A percentile compares a stretch with the other conserved stretches of the same genome.
Evolutionary conservation across 805 yeast species (phyloP).

Genomic region (Saturnispora besseyi): DNA sequence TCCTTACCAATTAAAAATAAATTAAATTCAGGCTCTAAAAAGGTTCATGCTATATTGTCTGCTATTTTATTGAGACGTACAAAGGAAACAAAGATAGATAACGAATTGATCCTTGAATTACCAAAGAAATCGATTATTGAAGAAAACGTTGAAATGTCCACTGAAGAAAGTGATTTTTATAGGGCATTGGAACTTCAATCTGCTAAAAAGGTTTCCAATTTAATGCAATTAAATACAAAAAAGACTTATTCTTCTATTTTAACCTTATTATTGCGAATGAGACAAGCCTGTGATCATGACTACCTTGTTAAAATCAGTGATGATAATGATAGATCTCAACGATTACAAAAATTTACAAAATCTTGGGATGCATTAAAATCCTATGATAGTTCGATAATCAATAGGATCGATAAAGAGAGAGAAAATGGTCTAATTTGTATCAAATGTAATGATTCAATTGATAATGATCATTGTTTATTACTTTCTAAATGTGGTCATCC

Average conservation of each 20-base stretch:
- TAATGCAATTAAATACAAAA: slow-evolving; percentile 27
- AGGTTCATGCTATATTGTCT: slow-evolving; percentile 57
- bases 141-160: slow-evolving; percentile 41
- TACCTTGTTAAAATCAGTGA: slow-evolving; percentile 62
- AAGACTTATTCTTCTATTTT: slow-evolving; percentile 48
- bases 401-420: slow-evolving; percentile 28
- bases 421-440: slow-evolving; percentile 48
- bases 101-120: slow-evolving; percentile 61
- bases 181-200: slow-evolving; percentile 44
- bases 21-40: slow-evolving; percentile 30
- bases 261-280: slow-evolving; percentile 61
- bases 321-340: slow-evolving; percentile 31
- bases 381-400: slow-evolving; percentile 19
- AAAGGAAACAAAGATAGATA: slow-evolving; percentile 64
- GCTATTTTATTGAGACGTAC: slow-evolving; percentile 73
- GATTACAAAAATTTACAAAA: slow-evolving; percentile 27
- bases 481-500: slow-evolving; percentile 67
- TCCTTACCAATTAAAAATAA: slow-evolving; percentile 42
- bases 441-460: slow-evolving; percentile 48
- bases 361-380: slow-evolving; percentile 19
- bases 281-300: slow-evolving; percentile 84
- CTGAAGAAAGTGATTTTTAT: slow-evolving; percentile 52
- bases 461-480: slow-evolving; percentile 35
- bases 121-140: slow-evolving; percentile 52
- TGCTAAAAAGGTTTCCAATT: slow-evolving; percentile 40